Conservation (phyloP, 495 filamentous ascomycete genomes). For the Talaromyces trachyspermus region DNA sequence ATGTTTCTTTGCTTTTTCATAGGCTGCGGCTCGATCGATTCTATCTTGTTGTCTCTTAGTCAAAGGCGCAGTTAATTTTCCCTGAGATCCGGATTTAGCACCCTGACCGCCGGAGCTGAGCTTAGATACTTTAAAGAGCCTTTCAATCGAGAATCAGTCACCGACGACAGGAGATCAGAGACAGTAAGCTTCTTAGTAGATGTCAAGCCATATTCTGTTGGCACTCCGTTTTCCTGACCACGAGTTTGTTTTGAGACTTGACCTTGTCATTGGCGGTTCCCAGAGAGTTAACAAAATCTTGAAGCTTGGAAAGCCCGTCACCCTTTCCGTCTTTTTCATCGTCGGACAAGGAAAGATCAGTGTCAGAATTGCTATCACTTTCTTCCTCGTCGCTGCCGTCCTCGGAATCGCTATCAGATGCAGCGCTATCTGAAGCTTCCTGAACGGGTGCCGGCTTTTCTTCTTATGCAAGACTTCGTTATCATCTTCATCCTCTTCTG, state of each 20-base stretch:
- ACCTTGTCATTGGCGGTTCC: constrained; percentile 25
- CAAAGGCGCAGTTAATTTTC: constrained; percentile 77
- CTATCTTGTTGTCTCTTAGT: constrained; percentile 86
- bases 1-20: constrained; percentile 85
- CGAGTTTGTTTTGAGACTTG: constrained; percentile 11
- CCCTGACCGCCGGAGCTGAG: constrained; percentile 39
- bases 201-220: constrained; percentile 50
- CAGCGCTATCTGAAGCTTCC: constrained; percentile 26
- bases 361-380: constrained; percentile 33
- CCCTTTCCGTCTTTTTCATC: constrained; percentile 55
- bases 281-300: constrained; percentile 65
- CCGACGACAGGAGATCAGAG: constrained; percentile 63
- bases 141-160: constrained; percentile 69
- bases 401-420: constrained; percentile 26
- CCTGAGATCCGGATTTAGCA: constrained; percentile 45
- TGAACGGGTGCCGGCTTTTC: constrained; percentile 24
- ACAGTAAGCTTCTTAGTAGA: constrained; percentile 70
- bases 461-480: constrained; percentile 22
- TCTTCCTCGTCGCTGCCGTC: constrained; percentile 33
- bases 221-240: constrained; percentile 44
- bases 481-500: constrained; percentile 32
- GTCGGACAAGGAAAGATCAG: constrained; percentile 46
- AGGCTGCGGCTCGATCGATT: constrained; percentile 76
- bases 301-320: constrained; percentile 55
- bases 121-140: constrained; percentile 66